Percentiles rank a stretch among this genome's conserved stretches.
These are phyloP conservation scores for Colletotrichum lindemuthianum DNA, from an alignment of 2,329 filamentous ascomycete genomes.

Conservation along the genomic window DNA sequence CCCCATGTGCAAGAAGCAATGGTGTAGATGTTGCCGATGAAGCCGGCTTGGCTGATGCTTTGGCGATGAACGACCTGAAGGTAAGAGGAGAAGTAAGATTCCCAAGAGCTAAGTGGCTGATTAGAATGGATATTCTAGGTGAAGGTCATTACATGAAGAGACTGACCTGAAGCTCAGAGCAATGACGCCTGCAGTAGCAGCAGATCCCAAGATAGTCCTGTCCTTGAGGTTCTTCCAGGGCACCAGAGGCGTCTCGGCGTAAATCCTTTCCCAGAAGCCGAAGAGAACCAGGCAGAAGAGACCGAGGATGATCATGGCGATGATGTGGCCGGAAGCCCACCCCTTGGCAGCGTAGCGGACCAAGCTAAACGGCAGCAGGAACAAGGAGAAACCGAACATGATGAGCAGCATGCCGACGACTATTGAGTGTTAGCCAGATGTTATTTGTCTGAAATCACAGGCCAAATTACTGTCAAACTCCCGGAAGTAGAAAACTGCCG, in stretches of 20 bases:
- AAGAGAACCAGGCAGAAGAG: constrained; percentile 24
- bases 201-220: constrained; percentile 39
- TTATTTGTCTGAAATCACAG: neutral
- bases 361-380: constrained; percentile 68
- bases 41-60: constrained; percentile 41
- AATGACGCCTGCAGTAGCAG: constrained; percentile 53
- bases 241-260: constrained; percentile 59
- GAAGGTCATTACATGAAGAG: constrained; percentile 14
- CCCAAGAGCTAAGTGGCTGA: constrained; percentile 34
- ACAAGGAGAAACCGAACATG: constrained; percentile 58
- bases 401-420: constrained; percentile 60
- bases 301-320: constrained; percentile 49
- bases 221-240: constrained; percentile 51
- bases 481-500: constrained; percentile 35
- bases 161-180: constrained; percentile 52
- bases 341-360: constrained; percentile 51
- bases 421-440: neutral
- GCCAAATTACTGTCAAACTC: constrained; percentile 42
- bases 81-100: constrained; percentile 52
- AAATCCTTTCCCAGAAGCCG: constrained; percentile 52
- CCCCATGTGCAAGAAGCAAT: constrained; percentile 51
- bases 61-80: constrained; percentile 49
- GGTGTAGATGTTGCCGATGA: constrained; percentile 46
- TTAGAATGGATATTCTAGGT: neutral
- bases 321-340: constrained; percentile 56